These are phyloP conservation scores for Anthostomella pinea DNA, from an alignment of 2,329 filamentous ascomycete species.

Conservation along the genomic window DNA sequence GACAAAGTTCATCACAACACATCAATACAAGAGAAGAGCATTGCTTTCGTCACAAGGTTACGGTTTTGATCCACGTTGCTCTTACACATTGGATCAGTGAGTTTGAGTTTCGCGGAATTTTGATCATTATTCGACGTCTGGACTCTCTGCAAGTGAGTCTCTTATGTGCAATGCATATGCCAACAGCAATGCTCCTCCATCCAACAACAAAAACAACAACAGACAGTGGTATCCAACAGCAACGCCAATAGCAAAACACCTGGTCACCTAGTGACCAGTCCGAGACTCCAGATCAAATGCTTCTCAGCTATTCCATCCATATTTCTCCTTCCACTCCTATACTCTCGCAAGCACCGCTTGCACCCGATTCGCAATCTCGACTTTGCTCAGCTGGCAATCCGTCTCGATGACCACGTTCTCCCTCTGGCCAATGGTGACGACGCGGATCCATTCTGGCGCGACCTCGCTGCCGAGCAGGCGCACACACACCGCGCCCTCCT, in stretches of 20 bases:
- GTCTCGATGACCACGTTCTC: conserved; percentile 58
- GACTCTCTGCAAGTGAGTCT: no score
- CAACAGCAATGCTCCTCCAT: no score
- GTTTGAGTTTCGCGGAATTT: no score
- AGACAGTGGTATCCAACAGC: conserved; percentile 11
- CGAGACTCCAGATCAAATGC: background rate
- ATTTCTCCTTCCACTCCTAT: background rate
- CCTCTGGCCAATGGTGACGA: conserved; percentile 49
- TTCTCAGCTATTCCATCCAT: background rate
- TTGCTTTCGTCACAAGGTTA: no score
- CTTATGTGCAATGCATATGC: no score
- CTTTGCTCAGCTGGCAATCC: conserved; percentile 34
- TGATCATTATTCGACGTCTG: no score
- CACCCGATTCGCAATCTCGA: conserved; percentile 32
- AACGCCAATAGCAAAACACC: no score
- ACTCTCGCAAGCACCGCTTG: conserved; percentile 17
- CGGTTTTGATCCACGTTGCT: no score
- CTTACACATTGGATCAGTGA: no score
- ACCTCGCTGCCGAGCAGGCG: conserved; percentile 52
- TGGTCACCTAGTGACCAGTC: no score
- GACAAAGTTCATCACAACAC: conserved; percentile 8
- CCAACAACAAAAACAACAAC: conserved; percentile 4
- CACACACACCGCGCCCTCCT: conserved; percentile 51
- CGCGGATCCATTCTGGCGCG: conserved; percentile 54
- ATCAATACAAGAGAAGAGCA: background rate